Evolutionary conservation across 2,329 filamentous ascomycete genomes (phyloP).

Genomic region (Fonsecaea pedrosoi): DNA sequence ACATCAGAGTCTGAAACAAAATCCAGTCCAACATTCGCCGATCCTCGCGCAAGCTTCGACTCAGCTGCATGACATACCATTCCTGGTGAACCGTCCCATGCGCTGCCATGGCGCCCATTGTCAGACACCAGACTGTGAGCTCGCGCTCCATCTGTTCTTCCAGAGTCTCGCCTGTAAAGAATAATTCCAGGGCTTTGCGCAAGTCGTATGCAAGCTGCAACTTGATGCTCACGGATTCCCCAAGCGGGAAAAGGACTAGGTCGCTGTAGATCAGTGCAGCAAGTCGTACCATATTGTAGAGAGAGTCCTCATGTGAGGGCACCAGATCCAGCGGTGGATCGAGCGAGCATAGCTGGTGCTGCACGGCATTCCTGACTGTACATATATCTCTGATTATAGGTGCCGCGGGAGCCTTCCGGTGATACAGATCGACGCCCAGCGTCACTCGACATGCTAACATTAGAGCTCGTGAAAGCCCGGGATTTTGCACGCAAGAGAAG

Average conservation of each 20-base stretch:
- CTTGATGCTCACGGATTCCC: slow-evolving; percentile 14
- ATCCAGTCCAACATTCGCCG: slow-evolving; percentile 9
- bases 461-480: slow-evolving; percentile 2
- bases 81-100: slow-evolving; percentile 17
- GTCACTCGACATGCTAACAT: slow-evolving; percentile 10
- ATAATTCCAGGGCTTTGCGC: slow-evolving; percentile 15
- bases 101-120: slow-evolving; percentile 13
- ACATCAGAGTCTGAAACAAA: slow-evolving; percentile 19
- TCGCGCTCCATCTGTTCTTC: background rate
- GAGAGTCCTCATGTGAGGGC: slow-evolving; percentile 9
- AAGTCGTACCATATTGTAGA: slow-evolving; percentile 17
- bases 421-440: slow-evolving; percentile 18
- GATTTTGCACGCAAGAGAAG: slow-evolving; percentile 9
- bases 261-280: slow-evolving; percentile 24
- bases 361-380: slow-evolving; percentile 10
- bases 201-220: slow-evolving; percentile 21
- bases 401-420: background rate
- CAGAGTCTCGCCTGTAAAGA: background rate
- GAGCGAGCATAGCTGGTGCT: slow-evolving; percentile 19
- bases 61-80: slow-evolving; percentile 13
- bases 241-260: slow-evolving; percentile 15
- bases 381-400: slow-evolving; percentile 8
- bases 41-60: slow-evolving; percentile 6
- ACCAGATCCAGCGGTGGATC: slow-evolving; percentile 5
- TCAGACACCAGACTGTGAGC: slow-evolving; percentile 17